phyloP scores from a whole-genome alignment of 345 rosid genomes.

The Eucalyptus camaldulensis region DNA sequence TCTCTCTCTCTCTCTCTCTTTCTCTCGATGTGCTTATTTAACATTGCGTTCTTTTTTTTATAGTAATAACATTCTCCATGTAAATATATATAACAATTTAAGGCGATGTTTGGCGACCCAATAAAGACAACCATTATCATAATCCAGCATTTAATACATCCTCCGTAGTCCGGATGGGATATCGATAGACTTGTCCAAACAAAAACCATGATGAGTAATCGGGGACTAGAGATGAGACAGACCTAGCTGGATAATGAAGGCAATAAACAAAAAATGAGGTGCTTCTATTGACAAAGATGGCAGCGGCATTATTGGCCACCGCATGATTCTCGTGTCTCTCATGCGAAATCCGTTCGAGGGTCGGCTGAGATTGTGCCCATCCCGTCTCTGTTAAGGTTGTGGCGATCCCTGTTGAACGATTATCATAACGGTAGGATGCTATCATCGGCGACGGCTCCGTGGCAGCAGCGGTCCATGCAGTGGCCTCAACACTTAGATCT shows the following conservation, averaged over 20 bases:
- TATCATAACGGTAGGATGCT: neutral
- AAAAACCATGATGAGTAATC: neutral
- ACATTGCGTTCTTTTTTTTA: neutral
- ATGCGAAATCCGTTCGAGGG: accelerated
- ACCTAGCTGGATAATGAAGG: neutral
- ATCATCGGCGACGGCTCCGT: accelerated
- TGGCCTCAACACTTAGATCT: neutral
- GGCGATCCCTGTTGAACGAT: accelerated
- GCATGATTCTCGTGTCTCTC: neutral
- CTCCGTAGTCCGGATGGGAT: neutral
- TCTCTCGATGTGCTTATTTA: neutral
- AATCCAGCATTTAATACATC: neutral
- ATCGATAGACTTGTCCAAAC: neutral
- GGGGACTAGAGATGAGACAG: neutral
- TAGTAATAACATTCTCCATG: neutral
- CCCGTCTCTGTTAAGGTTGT: neutral
- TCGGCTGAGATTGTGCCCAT: accelerated
- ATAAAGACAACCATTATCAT: neutral
- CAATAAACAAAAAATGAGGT: neutral
- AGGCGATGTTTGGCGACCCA: accelerated
- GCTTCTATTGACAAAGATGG: neutral
- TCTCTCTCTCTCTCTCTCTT: neutral
- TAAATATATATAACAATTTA: neutral
- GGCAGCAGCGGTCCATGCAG: accelerated
- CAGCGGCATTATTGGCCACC: neutral